Evolutionary conservation across 2,329 filamentous ascomycete species (phyloP).

Genomic region (Colletotrichum horii): DNA sequence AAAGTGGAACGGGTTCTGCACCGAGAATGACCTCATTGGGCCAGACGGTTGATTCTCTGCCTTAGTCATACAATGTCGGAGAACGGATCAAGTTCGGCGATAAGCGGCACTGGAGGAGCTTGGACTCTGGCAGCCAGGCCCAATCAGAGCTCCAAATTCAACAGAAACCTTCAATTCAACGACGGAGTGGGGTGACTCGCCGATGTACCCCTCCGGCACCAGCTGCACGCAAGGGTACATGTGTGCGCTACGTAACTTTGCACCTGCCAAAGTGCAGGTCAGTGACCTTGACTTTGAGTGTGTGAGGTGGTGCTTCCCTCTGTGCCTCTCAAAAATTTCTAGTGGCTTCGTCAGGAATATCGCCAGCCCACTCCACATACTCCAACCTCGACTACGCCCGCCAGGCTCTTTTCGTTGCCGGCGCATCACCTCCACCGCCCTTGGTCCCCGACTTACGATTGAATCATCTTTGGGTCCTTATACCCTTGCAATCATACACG

Average conservation of each 20-base stretch:
- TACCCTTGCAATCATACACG: neutral
- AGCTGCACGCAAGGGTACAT: neutral
- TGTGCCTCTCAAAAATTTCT: constrained; percentile 17
- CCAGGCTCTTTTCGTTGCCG: neutral
- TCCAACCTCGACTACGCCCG: neutral
- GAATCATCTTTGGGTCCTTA: neutral
- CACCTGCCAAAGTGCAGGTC: neutral
- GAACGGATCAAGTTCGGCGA: constrained; percentile 7
- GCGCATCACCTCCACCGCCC: neutral
- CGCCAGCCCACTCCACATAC: constrained; percentile 6
- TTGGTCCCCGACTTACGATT: neutral
- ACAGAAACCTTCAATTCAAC: neutral
- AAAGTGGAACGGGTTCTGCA: neutral
- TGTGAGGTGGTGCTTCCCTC: constrained; percentile 2
- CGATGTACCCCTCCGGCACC: neutral
- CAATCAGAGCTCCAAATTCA: neutral
- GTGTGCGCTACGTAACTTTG: neutral
- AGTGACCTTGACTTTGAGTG: neutral
- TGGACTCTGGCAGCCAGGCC: neutral
- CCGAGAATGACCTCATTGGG: constrained; percentile 10
- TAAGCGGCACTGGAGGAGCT: neutral
- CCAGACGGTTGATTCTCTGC: neutral
- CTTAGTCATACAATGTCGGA: neutral
- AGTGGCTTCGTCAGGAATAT: constrained; percentile 19
- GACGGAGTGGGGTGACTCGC: neutral